Evolutionary conservation across 805 yeast species (phyloP).

Genomic region (Peterozyma xylosa): DNA sequence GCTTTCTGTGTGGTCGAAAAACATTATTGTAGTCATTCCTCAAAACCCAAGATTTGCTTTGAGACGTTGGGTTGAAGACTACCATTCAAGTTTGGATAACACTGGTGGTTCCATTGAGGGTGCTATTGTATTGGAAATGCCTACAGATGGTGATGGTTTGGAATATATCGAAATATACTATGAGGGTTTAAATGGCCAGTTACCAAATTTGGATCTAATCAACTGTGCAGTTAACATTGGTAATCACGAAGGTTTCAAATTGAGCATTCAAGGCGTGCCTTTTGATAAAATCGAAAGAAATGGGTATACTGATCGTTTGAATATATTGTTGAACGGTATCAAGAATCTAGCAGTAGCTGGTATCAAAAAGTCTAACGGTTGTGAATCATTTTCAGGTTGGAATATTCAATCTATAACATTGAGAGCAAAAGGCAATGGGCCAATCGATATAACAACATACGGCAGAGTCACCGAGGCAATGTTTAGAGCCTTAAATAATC

Average conservation of each 20-base stretch:
- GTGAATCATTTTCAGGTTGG: conserved; percentile 95
- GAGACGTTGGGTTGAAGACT: conserved; percentile 88
- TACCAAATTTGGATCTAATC: conserved; percentile 87
- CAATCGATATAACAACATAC: conserved; percentile 79
- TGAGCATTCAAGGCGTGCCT: conserved; percentile 57
- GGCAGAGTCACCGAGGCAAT: conserved; percentile 87
- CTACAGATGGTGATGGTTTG: conserved; percentile 54
- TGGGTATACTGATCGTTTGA: conserved; percentile 48
- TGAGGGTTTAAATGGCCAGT: conserved; percentile 90
- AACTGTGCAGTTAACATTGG: conserved; percentile 73
- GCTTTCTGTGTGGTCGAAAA: conserved; percentile 94
- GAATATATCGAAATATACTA: conserved; percentile 69
- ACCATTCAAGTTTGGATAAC: conserved; percentile 73
- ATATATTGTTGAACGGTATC: conserved; percentile 59
- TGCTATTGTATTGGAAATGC: conserved; percentile 78
- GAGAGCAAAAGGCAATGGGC: conserved; percentile 52
- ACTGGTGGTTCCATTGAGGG: conserved; percentile 95
- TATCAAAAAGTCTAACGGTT: conserved; percentile 51
- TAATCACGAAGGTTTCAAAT: conserved; percentile 67
- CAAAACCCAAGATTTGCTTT: conserved; percentile 61
- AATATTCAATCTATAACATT: conserved; percentile 85
- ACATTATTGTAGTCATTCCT: conserved; percentile 80
- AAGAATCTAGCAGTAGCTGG: conserved; percentile 67
- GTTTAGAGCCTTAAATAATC: conserved; percentile 82
- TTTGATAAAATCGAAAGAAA: conserved; percentile 35